Evolutionary conservation across 345 rosid species (phyloP).

Genomic region (Carallia brachiata): DNA sequence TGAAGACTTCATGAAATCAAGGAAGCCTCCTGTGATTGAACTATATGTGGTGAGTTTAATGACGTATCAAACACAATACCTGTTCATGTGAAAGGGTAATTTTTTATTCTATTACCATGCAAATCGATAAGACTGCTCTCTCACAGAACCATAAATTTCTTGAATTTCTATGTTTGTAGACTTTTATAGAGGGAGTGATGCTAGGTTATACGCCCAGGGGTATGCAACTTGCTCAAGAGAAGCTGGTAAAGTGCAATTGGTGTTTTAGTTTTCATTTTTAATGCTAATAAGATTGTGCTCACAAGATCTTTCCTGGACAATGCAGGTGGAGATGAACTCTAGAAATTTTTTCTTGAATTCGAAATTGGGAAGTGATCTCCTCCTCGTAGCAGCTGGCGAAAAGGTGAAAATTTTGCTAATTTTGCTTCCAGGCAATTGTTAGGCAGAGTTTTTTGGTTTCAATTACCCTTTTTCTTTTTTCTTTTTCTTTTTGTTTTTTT

Average conservation of each 20-base stretch:
- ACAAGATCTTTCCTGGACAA: constrained; percentile 16
- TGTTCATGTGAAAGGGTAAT: neutral
- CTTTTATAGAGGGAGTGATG: constrained; percentile 89
- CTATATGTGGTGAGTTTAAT: constrained; percentile 60
- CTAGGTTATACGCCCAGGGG: constrained; percentile 71
- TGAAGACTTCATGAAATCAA: constrained; percentile 56
- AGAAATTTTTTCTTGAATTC: constrained; percentile 52
- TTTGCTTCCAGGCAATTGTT: too few species aligned
- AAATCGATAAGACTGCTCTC: constrained; percentile 1
- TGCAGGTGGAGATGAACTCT: constrained; percentile 64
- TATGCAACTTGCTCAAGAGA: constrained; percentile 87
- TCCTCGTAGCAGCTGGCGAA: constrained; percentile 79
- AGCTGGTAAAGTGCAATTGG: constrained; percentile 49
- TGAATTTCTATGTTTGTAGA: constrained; percentile 43
- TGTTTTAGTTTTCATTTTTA: neutral
- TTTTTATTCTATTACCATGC: neutral
- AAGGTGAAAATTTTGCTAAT: constrained; percentile 45
- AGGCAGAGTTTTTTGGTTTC: too few species aligned
- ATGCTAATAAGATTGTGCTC: constrained; percentile 4
- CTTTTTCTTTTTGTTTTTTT: constrained; percentile 3
- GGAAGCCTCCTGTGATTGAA: constrained; percentile 47
- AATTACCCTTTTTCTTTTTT: neutral
- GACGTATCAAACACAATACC: neutral
- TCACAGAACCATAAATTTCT: neutral
- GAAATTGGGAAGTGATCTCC: constrained; percentile 71